Conservation (phyloP, 2,329 filamentous ascomycete genomes). For the Neonectria ditissima region DNA sequence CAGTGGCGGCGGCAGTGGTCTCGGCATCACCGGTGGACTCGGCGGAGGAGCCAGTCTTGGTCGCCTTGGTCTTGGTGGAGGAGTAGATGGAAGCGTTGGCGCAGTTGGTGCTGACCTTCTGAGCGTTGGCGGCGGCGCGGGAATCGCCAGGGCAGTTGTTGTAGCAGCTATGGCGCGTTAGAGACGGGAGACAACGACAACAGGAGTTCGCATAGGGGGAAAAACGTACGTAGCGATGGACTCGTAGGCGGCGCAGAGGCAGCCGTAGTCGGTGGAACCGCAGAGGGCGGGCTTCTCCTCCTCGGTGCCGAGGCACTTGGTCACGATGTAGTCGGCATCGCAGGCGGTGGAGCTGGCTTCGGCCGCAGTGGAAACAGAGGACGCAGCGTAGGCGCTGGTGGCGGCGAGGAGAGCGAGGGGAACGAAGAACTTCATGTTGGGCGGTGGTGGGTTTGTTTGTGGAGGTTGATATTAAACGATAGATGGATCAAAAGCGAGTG, state of each 20-base stretch:
- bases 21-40: conserved; percentile 36
- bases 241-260: conserved; percentile 59
- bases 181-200: conserved; percentile 8
- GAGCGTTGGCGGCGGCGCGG: conserved; percentile 51
- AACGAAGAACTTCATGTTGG: conserved; percentile 61
- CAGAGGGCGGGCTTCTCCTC: conserved; percentile 56
- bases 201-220: not conserved
- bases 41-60: conserved; percentile 34
- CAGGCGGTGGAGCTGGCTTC: conserved; percentile 51
- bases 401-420: conserved; percentile 55
- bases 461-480: conserved; percentile 10
- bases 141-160: conserved; percentile 67
- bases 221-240: conserved; percentile 61
- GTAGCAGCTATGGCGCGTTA: conserved; percentile 57
- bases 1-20: conserved; percentile 33
- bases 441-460: conserved; percentile 26
- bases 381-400: conserved; percentile 50
- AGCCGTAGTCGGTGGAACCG: conserved; percentile 56
- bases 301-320: conserved; percentile 54
- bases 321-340: conserved; percentile 61
- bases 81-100: conserved; percentile 58
- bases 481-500: conserved; percentile 4
- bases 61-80: conserved; percentile 40
- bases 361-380: conserved; percentile 42
- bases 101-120: conserved; percentile 58